These are phyloP conservation scores for Craterostigma plantagineum DNA, from an alignment of 257 asterid genomes.

Conservation along the genomic window DNA sequence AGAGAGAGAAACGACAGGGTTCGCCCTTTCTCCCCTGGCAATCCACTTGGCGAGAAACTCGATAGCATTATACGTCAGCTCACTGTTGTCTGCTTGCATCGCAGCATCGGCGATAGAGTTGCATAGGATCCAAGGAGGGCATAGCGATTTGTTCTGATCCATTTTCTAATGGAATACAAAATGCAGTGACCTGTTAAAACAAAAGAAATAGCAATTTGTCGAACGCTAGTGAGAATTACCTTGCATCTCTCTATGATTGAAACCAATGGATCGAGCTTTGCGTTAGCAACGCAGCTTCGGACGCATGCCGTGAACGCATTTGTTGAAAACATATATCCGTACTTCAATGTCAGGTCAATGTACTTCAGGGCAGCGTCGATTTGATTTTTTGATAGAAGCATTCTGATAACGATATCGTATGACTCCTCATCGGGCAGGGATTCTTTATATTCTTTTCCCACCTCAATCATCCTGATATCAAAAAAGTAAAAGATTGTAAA, in stretches of 20 bases:
- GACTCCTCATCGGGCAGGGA: constrained; percentile 74
- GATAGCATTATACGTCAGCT: constrained; percentile 48
- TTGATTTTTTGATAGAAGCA: constrained; percentile 35
- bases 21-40: constrained; percentile 39
- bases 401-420: constrained; percentile 52
- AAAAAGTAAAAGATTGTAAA: constrained; percentile 12
- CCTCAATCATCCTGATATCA: constrained; percentile 64
- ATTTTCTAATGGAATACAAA: constrained; percentile 44
- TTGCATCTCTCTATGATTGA: constrained; percentile 80
- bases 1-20: constrained; percentile 33
- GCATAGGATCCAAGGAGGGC: constrained; percentile 66
- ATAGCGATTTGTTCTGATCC: constrained; percentile 66
- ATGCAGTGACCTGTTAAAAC: no score
- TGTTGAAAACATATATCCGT: constrained; percentile 49
- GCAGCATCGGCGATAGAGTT: constrained; percentile 51
- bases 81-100: constrained; percentile 49
- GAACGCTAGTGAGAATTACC: constrained; percentile 25
- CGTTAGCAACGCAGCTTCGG: constrained; percentile 21
- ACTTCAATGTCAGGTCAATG: constrained; percentile 42
- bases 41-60: constrained; percentile 76
- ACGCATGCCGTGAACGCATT: constrained; percentile 38
- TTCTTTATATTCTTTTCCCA: constrained; percentile 50
- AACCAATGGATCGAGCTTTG: constrained; percentile 49
- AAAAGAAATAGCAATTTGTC: constrained; percentile 6
- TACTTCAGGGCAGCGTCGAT: constrained; percentile 54